Evolutionary conservation across 83 land plant species (phyloP), one percentile per base, ranked within the genome.

Genomic region (Diphasiastrum complanatum): DNA sequence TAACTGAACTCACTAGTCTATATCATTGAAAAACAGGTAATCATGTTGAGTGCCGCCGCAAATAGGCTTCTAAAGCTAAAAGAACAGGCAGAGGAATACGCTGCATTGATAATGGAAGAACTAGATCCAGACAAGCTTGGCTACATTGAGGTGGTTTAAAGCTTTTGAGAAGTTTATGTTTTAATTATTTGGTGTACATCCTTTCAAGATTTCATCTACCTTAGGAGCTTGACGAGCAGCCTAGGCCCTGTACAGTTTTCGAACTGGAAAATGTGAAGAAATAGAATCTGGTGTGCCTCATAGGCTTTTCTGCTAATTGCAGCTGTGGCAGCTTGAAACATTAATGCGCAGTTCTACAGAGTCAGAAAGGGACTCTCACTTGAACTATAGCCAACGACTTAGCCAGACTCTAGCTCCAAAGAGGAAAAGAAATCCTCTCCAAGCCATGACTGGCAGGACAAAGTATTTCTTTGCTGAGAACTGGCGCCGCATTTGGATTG

Each of bases 241-340:
- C 2, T 30, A 2, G 27, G n/a, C 40, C 36, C 10, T 43, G 2
- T 20, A 26, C 3, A 18, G 24, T 59, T 28, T n/a, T n/a, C 23
- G 28, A 24, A 34, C 27, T 34, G 52, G 23, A 8, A 40, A 16
- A 40, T 16, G 43, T 40, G 43, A 16, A 16, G 16, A 40, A 8
- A 40, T 8, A 40, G 16, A 40, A 40, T 51, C 24, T 19, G 68
- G 22, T 5, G n/a, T 8, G 29, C 16, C 4, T 24, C 16, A 11
- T 5, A n/a, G n/a, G 18, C 59, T 28, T 26, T 19, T 4, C 18
- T 55, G 34, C 20, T 35, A 5, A n/a, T n/a, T n/a, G 29, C 82
- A 88, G 95, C 65, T 88, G 47, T 84, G 84, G 84, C 95, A 88
- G 49, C 80, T 88, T 0, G 89, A 88, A 43, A 69, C 78, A 5